These are phyloP conservation scores for Rhododendron molle DNA, from an alignment of 148 eudicot genomes.

Conservation along the genomic window DNA sequence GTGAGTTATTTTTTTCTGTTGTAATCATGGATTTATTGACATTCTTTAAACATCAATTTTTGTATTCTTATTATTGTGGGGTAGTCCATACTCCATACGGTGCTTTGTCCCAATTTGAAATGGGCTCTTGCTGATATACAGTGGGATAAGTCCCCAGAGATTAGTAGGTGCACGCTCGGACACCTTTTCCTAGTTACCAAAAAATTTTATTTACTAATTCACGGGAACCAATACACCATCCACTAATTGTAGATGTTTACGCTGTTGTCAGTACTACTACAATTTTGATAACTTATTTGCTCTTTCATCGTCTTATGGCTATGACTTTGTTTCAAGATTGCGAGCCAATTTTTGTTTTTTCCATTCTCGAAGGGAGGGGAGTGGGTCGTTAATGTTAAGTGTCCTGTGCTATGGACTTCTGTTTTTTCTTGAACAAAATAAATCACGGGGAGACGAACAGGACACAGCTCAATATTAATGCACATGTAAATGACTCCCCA, in stretches of 20 bases:
- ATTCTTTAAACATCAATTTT: neutral
- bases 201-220: neutral
- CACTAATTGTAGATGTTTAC: neutral
- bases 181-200: neutral
- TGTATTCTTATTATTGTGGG: neutral
- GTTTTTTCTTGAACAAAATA: neutral
- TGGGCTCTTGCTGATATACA: neutral
- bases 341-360: neutral
- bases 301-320: neutral
- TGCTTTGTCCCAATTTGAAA: neutral
- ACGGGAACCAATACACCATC: neutral
- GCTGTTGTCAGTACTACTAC: neutral
- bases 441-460: neutral
- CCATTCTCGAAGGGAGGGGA: neutral
- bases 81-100: neutral
- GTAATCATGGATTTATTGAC: neutral
- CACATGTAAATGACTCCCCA: neutral
- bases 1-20: neutral
- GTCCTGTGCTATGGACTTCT: neutral
- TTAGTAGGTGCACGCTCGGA: neutral
- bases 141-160: neutral
- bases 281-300: neutral
- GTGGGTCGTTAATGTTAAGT: neutral
- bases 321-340: neutral
- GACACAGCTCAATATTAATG: neutral